Percentiles rank a stretch among this genome's conserved stretches.
Evolutionary conservation across 108 stramenopile species (phyloP).

Genomic region (Schizochytrium sp.): DNA sequence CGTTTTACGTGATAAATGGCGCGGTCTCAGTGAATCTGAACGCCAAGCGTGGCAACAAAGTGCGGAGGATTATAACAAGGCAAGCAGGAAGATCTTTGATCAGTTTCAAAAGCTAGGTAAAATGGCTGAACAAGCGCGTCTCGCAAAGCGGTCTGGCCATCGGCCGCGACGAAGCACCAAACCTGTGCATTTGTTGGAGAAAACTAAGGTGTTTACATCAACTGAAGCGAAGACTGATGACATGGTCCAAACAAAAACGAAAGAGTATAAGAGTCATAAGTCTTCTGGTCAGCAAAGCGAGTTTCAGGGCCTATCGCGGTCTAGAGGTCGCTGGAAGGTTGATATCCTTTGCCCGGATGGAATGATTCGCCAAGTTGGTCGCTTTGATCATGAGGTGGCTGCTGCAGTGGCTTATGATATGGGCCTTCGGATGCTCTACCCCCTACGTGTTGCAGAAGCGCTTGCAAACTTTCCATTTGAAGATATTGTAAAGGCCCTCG

Average conservation of each 20-base stretch:
- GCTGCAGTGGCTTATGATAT: conserved; percentile 42
- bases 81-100: not conserved
- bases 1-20: conserved; percentile 42
- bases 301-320: not conserved
- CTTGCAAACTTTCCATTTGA: conserved; percentile 50
- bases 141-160: not conserved
- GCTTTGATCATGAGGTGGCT: conserved; percentile 13
- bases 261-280: not conserved
- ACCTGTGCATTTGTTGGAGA: conserved; percentile 10
- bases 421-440: conserved; percentile 31
- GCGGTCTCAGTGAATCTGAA: not conserved
- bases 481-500: conserved; percentile 31
- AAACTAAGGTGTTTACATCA: not conserved
- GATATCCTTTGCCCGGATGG: conserved; percentile 53
- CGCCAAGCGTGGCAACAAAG: not conserved
- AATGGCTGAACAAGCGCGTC: conserved; percentile 5
- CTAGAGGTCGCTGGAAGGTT: not conserved
- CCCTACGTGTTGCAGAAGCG: conserved; percentile 1
- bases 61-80: not conserved
- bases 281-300: not conserved
- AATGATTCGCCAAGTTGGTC: conserved; percentile 43
- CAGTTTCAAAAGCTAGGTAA: conserved; percentile 25
- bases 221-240: not conserved
- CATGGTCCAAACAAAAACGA: not conserved
- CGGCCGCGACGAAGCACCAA: conserved; percentile 19